Evolutionary conservation across 2,329 filamentous ascomycete species (phyloP).

Genomic region (Metarhizium robertsii): DNA sequence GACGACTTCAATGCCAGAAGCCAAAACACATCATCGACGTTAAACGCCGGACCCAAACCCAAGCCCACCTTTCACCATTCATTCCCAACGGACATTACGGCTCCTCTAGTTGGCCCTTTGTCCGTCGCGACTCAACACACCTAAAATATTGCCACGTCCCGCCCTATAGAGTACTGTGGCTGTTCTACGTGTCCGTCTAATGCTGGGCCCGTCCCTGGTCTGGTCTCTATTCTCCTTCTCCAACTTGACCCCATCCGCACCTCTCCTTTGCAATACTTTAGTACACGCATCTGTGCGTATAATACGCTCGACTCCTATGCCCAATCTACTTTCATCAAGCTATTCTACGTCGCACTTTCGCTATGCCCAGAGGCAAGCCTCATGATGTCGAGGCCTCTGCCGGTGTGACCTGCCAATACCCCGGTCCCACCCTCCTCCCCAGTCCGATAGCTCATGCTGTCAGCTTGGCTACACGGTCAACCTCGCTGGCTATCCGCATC

Average conservation of each 20-base stretch:
- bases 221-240: not conserved
- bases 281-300: not conserved
- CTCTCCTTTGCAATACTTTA: not conserved
- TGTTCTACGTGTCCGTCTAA: not conserved
- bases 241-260: not conserved
- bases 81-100: constrained; percentile 3
- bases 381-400: constrained; percentile 9
- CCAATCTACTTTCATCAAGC: not conserved
- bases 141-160: constrained; percentile 2
- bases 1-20: no score
- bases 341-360: not conserved
- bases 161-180: not conserved
- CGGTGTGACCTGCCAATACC: constrained; percentile 11
- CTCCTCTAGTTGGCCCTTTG: constrained; percentile 1
- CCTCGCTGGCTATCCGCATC: constrained; percentile 45
- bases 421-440: constrained; percentile 44
- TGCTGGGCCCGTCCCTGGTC: not conserved
- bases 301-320: not conserved
- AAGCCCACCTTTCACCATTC: not conserved
- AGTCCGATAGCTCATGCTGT: constrained; percentile 47
- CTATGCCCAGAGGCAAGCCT: constrained; percentile 1
- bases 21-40: not conserved
- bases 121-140: not conserved
- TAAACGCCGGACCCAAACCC: not conserved
- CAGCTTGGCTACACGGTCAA: constrained; percentile 51